Evolutionary conservation across 176 grass and related monocot species (phyloP).

Genomic region (Oryza meyeriana): DNA sequence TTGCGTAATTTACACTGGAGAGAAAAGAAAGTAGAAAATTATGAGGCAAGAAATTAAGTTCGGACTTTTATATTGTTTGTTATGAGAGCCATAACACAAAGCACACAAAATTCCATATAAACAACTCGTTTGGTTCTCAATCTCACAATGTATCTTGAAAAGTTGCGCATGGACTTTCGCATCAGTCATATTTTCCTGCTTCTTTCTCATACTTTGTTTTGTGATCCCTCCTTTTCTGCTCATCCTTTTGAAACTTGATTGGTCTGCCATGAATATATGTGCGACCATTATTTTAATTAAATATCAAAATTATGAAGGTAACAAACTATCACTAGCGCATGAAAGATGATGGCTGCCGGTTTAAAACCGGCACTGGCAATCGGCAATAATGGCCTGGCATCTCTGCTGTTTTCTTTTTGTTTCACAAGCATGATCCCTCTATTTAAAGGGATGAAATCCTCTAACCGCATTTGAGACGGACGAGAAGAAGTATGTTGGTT

Average conservation of each 20-base stretch:
- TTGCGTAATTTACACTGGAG: not conserved
- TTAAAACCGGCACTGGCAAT: too few species aligned
- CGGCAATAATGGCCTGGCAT: too few species aligned
- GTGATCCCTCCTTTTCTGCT: not conserved
- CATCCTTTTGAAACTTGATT: not conserved
- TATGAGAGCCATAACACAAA: not conserved
- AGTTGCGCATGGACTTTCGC: not conserved
- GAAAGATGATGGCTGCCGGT: too few species aligned
- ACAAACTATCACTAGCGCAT: too few species aligned
- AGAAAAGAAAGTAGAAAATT: not conserved
- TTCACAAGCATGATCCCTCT: too few species aligned
- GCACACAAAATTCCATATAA: not conserved
- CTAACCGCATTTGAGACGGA: too few species aligned
- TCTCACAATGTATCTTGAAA: not conserved
- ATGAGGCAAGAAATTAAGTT: not conserved
- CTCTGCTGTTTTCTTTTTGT: too few species aligned
- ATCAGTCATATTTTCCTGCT: not conserved
- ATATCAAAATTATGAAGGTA: not conserved
- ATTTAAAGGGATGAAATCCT: too few species aligned
- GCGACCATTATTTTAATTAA: not conserved
- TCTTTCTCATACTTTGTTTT: not conserved
- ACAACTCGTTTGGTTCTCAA: not conserved
- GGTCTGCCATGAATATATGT: not conserved
- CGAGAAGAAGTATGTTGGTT: too few species aligned
- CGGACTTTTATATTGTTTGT: not conserved